Evolutionary conservation across 148 eudicot species (phyloP).

Genomic region (Fagopyrum tataricum): DNA sequence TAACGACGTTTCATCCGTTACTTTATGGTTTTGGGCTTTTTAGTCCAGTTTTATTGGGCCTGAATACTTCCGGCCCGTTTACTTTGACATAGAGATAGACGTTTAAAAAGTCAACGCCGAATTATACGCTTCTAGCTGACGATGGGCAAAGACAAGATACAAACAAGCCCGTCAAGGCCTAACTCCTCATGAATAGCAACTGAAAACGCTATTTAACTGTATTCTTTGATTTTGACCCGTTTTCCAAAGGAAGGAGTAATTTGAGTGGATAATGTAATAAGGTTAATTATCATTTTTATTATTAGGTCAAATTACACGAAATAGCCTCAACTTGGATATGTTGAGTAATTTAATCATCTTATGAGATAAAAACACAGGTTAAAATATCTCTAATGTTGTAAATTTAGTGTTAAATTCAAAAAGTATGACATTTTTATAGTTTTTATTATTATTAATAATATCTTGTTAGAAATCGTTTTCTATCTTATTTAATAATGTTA

Average conservation of each 20-base stretch:
- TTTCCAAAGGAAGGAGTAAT: neutral
- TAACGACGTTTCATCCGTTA: slow-evolving; percentile 10
- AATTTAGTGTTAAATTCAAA: too few relatives aligned
- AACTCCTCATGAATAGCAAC: neutral
- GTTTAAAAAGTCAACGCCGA: neutral
- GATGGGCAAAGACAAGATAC: neutral
- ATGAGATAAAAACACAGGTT: too few relatives aligned
- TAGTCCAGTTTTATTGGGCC: neutral
- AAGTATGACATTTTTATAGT: too few relatives aligned
- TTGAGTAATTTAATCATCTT: too few relatives aligned
- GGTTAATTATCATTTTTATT: neutral
- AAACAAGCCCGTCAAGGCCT: neutral
- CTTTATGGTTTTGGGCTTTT: slow-evolving; percentile 1
- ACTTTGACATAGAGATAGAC: neutral
- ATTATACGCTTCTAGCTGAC: neutral
- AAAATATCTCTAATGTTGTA: too few relatives aligned
- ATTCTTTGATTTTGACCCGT: neutral
- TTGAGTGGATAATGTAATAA: neutral
- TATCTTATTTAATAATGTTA: too few relatives aligned
- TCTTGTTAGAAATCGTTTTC: too few relatives aligned
- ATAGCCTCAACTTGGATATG: neutral
- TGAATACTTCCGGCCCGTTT: neutral
- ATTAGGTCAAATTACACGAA: neutral
- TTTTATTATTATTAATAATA: too few relatives aligned
- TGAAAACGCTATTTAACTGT: neutral